A percentile compares a stretch with the other conserved stretches of the same genome.
Conservation (phyloP, 805 yeast genomes). For the Candida broadrunensis region DNA sequence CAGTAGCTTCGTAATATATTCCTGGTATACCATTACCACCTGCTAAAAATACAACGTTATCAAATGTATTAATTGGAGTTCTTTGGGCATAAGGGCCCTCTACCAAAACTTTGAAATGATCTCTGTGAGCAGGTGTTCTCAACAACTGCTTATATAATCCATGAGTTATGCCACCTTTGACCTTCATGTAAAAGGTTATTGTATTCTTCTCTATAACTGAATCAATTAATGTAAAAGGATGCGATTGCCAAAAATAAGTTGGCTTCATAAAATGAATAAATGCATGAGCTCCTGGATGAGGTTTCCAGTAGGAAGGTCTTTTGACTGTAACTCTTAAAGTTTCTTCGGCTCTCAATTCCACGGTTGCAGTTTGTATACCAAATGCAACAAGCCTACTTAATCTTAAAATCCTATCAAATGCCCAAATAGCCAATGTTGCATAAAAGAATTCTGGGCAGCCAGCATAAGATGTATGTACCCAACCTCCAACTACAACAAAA, state of each 20-base stretch:
- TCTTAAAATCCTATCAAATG: constrained; percentile 31
- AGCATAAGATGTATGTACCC: constrained; percentile 46
- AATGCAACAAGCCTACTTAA: constrained; percentile 25
- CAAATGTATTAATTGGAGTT: constrained; percentile 28
- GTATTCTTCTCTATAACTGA: constrained; percentile 24
- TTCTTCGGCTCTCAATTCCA: constrained; percentile 34
- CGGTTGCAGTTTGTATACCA: constrained; percentile 33
- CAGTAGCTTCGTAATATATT: constrained; percentile 27
- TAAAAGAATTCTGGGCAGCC: constrained; percentile 20
- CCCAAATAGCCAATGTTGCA: constrained; percentile 36
- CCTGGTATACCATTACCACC: constrained; percentile 46
- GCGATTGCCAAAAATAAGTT: constrained; percentile 43
- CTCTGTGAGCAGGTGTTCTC: constrained; percentile 20
- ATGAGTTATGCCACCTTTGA: constrained; percentile 53
- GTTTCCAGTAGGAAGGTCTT: constrained; percentile 46
- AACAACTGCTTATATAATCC: constrained; percentile 22
- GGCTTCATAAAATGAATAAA: constrained; percentile 38
- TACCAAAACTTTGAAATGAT: constrained; percentile 27
- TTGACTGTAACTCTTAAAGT: constrained; percentile 42
- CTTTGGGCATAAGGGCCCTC: constrained; percentile 42
- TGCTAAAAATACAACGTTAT: constrained; percentile 25
- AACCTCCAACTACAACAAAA: constrained; percentile 51
- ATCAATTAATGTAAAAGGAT: constrained; percentile 40
- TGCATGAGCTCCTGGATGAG: constrained; percentile 39
- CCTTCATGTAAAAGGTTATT: constrained; percentile 46